Conservation (phyloP, 129 eudicot genomes). For the Helichrysum umbraculigerum region DNA sequence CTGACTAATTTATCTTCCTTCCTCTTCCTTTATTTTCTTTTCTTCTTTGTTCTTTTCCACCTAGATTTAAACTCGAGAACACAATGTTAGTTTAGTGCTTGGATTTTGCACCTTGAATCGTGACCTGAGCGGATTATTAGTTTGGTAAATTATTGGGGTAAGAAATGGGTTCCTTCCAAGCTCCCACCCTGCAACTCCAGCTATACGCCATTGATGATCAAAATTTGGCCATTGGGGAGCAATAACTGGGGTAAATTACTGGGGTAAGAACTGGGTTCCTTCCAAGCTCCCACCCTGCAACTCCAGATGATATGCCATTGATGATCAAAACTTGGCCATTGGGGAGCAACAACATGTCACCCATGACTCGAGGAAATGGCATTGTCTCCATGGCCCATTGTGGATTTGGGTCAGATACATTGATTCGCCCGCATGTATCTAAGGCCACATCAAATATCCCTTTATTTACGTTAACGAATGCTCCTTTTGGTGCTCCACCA, state of each 20-base stretch:
- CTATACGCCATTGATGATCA: slow-evolving; percentile 29
- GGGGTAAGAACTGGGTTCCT: too few relatives aligned
- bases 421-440: slow-evolving; percentile 55
- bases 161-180: slow-evolving; percentile 36
- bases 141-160: slow-evolving; percentile 18
- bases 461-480: slow-evolving; percentile 37
- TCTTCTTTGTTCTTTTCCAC: too few relatives aligned
- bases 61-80: too few relatives aligned
- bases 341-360: slow-evolving; percentile 69
- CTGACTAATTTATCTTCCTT: too few relatives aligned
- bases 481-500: slow-evolving; percentile 73
- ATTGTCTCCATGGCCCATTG: slow-evolving; percentile 68
- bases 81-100: slow-evolving; percentile 24
- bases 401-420: slow-evolving; percentile 50
- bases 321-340: slow-evolving; percentile 53
- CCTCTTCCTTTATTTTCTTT: too few relatives aligned
- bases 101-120: slow-evolving; percentile 29
- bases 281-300: too few relatives aligned
- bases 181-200: slow-evolving; percentile 29
- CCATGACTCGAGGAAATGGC: slow-evolving; percentile 71
- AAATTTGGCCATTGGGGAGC: slow-evolving; percentile 32
- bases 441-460: slow-evolving; percentile 47
- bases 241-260: slow-evolving; percentile 11
- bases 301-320: slow-evolving; percentile 43
- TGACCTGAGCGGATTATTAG: slow-evolving; percentile 10